Conservation (phyloP, 2,329 filamentous ascomycete genomes). For the Scytalidium lignicola region DNA sequence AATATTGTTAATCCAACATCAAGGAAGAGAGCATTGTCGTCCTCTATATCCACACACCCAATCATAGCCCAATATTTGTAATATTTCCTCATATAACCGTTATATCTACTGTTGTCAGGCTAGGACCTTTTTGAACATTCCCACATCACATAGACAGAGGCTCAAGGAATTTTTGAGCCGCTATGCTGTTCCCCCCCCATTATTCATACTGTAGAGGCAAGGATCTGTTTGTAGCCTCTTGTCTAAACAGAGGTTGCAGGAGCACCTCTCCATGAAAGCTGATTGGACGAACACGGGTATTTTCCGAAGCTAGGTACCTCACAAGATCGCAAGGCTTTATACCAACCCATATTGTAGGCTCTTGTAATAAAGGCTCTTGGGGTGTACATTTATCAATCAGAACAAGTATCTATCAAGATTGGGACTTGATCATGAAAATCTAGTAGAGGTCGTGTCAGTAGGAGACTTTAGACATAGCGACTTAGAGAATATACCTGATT, state of each 20-base stretch:
- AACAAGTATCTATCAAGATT: constrained; percentile 12
- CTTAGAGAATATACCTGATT: constrained; percentile 62
- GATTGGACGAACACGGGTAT: background rate
- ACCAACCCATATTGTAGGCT: background rate
- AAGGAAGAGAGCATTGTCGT: too few species aligned
- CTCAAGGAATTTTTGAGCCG: too few species aligned
- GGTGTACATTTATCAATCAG: background rate
- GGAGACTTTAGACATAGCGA: background rate
- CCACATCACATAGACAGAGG: too few species aligned
- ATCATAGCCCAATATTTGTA: too few species aligned
- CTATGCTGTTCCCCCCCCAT: too few species aligned
- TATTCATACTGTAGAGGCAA: background rate
- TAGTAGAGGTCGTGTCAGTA: constrained; percentile 26
- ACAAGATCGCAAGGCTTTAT: background rate
- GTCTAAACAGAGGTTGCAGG: background rate
- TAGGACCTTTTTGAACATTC: too few species aligned
- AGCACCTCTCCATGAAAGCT: background rate
- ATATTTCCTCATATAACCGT: too few species aligned
- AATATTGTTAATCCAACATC: too few species aligned
- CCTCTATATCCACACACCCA: too few species aligned
- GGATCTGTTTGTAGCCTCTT: background rate
- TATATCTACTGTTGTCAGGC: too few species aligned
- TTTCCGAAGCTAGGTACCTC: background rate
- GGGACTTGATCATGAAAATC: constrained; percentile 65
- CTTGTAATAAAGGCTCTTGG: background rate